Conservation (phyloP, 805 yeast species). For the Zygosaccharomyces siamensis region DNA sequence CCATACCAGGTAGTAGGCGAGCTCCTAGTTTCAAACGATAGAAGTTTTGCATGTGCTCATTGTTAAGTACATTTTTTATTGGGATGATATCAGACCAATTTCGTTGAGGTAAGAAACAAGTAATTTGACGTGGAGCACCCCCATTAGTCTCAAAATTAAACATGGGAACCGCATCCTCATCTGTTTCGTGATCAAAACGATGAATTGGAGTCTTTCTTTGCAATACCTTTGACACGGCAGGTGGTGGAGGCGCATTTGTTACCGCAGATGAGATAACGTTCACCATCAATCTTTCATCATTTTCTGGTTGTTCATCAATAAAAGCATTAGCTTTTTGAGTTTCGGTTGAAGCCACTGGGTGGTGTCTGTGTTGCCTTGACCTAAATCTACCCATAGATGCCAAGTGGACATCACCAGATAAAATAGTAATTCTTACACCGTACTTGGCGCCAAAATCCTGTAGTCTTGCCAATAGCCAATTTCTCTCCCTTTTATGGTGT, state of each 20-base stretch:
- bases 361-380: slow-evolving; percentile 46
- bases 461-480: slow-evolving; percentile 55
- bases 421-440: slow-evolving; percentile 72
- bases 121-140: slow-evolving; percentile 41
- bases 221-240: slow-evolving; percentile 71
- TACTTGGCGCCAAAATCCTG: slow-evolving; percentile 59
- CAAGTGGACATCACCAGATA: slow-evolving; percentile 92
- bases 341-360: slow-evolving; percentile 34
- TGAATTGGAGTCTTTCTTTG: slow-evolving; percentile 63
- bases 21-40: slow-evolving; percentile 18
- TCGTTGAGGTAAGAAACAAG: slow-evolving; percentile 54
- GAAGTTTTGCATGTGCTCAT: slow-evolving; percentile 13
- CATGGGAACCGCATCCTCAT: slow-evolving; percentile 76
- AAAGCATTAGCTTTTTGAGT: slow-evolving; percentile 38
- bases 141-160: slow-evolving; percentile 55
- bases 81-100: slow-evolving; percentile 71
- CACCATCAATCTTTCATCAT: slow-evolving; percentile 71
- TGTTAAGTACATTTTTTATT: slow-evolving; percentile 36
- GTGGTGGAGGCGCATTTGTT: slow-evolving; percentile 89
- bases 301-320: slow-evolving; percentile 48
- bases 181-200: slow-evolving; percentile 57
- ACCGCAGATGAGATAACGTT: slow-evolving; percentile 89
- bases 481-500: slow-evolving; percentile 83
- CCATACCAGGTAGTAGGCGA: slow-evolving; percentile 27
- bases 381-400: slow-evolving; percentile 77